Percentiles rank a stretch among this genome's conserved stretches.
These are phyloP conservation scores for Porcisia deanei DNA, from an alignment of 208 protist genomes.

Conservation along the genomic window DNA sequence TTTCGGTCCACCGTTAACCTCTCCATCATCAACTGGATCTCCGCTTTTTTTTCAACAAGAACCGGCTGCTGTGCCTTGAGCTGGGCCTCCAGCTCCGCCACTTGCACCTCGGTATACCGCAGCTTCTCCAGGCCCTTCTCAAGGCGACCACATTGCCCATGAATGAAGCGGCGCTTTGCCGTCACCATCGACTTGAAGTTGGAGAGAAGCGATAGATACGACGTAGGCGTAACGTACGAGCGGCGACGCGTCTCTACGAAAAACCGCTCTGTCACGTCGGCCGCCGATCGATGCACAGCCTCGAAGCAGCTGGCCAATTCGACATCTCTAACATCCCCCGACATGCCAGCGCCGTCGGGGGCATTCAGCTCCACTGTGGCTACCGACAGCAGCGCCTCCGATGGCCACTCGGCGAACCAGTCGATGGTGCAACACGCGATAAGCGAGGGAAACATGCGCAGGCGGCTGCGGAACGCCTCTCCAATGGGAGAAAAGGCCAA, in stretches of 20 bases:
- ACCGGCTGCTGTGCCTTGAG: slow-evolving; percentile 96
- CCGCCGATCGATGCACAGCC: slow-evolving; percentile 91
- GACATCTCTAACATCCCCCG: slow-evolving; percentile 17
- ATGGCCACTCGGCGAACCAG: slow-evolving; percentile 98
- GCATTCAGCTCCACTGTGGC: slow-evolving; percentile 77
- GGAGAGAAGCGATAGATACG: slow-evolving; percentile 95
- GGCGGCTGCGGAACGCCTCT: slow-evolving; percentile 93
- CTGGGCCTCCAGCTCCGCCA: slow-evolving; percentile 93
- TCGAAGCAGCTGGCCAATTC: slow-evolving; percentile 90
- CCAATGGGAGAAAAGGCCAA: slow-evolving; percentile 97
- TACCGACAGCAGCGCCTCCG: slow-evolving; percentile 94
- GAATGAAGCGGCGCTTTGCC: slow-evolving; percentile 82
- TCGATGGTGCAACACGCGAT: slow-evolving; percentile 98
- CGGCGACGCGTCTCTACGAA: slow-evolving; percentile 90
- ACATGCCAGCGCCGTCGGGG: slow-evolving; percentile 13
- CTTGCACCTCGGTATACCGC: slow-evolving; percentile 89
- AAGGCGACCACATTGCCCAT: slow-evolving; percentile 83
- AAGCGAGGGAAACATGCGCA: slow-evolving; percentile 98
- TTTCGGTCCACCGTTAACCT: slow-evolving; percentile 90
- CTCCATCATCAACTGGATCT: slow-evolving; percentile 95
- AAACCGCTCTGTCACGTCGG: slow-evolving; percentile 88
- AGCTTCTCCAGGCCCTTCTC: slow-evolving; percentile 97
- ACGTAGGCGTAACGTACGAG: slow-evolving; percentile 98
- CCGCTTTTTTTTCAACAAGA: slow-evolving; percentile 90
- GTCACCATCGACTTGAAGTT: slow-evolving; percentile 90